Evolutionary conservation across 2,329 filamentous ascomycete species (phyloP), one percentile per base, ranked within the genome.

Genomic region (Penicillium vulpinum): DNA sequence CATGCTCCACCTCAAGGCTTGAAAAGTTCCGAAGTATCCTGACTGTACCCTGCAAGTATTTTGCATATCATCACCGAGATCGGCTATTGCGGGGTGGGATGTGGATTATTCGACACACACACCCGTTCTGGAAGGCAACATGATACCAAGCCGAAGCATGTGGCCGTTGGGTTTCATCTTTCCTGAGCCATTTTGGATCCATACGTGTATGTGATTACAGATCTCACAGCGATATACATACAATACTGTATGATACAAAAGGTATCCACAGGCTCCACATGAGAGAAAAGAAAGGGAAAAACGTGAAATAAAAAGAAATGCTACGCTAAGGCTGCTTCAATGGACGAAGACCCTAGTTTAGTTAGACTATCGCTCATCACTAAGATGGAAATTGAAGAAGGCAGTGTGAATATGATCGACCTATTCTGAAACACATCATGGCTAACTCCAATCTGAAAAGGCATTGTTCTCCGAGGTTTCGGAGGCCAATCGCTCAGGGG

Each of bases 31-130:
- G 53, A 61, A 46, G 51, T 53, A 44, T 44, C 33, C 38, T 35
- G 43, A 45, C 10, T 31, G 13, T 49, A 22, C 18, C 44, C 33
- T 56, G 29, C 33, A 33, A n/a, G 29, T 44, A 46, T 33, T 45
- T 35, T 35, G 46, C 28, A 52, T 45, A 35, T 46, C 54, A 39
- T 58, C 43, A 55, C 57, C 57, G 59, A 57, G 47, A 58, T 51
- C 45, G 53, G 51, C 33, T 39, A 39, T 58, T 55, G 44, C 51
- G 45, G 43, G 51, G 39, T n/a, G 38, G 26, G n/a, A n/a, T n/a
- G 53, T 39, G 49, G 40, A 28, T 38, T 43, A 45, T 38, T 33
- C 16, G 39, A 51, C 28, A 51, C 44, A 51, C 44, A 16, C 21
- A 8, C 21, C 28, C 13, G 18, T 49, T 54, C 13, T 35, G 36